These are phyloP conservation scores for Dendryphion nanum DNA, from an alignment of 2,329 filamentous ascomycete species.

Conservation along the genomic window DNA sequence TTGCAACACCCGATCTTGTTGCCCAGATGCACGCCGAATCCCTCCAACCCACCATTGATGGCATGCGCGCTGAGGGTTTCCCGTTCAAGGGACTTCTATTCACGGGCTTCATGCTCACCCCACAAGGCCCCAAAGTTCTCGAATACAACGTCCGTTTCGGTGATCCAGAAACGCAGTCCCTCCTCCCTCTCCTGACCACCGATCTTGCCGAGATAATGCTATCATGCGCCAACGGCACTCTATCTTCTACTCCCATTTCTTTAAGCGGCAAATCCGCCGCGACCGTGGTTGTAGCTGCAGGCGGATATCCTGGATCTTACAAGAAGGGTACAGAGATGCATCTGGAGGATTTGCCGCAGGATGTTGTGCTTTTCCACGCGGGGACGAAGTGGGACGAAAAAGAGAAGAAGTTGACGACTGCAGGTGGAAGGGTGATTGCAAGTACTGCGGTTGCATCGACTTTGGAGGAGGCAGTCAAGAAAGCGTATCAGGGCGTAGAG, in stretches of 20 bases:
- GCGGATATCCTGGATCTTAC: constrained; percentile 83
- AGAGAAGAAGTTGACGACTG: constrained; percentile 69
- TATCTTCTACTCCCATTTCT: constrained; percentile 68
- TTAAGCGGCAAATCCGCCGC: constrained; percentile 72
- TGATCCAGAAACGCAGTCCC: constrained; percentile 86
- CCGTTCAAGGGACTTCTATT: constrained; percentile 68
- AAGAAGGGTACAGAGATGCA: constrained; percentile 70
- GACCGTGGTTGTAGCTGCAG: constrained; percentile 90
- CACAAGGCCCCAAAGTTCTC: constrained; percentile 73
- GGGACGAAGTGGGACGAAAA: constrained; percentile 67
- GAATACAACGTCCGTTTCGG: constrained; percentile 95
- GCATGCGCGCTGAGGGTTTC: constrained; percentile 73
- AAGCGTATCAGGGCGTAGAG: constrained; percentile 81
- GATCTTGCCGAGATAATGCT: constrained; percentile 88
- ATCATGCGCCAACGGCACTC: constrained; percentile 73
- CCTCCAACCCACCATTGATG: constrained; percentile 84
- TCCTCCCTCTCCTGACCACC: constrained; percentile 77
- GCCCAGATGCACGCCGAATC: constrained; percentile 76
- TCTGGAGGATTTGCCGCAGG: constrained; percentile 51
- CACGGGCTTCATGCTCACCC: constrained; percentile 92
- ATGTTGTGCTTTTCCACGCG: constrained; percentile 83
- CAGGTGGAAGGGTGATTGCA: constrained; percentile 89
- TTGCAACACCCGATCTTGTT: constrained; percentile 60
- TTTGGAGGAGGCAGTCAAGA: constrained; percentile 78
- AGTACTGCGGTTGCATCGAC: constrained; percentile 76